Evolutionary conservation across 1,284 basidiomycete genomes (phyloP).

Genomic region (Abortiporus biennis): DNA sequence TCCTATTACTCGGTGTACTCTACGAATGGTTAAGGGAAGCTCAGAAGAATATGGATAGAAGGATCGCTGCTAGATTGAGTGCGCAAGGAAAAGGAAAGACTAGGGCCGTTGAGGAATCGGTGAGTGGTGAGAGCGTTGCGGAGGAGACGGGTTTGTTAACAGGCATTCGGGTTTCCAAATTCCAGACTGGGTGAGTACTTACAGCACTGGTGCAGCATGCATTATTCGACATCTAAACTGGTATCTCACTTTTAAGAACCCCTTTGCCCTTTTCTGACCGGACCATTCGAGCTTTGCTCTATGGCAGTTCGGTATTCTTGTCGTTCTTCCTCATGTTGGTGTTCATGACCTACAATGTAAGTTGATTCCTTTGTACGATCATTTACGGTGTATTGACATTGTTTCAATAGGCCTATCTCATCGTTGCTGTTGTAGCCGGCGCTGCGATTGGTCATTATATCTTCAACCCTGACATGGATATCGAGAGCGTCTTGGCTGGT

Average conservation of each 20-base stretch:
- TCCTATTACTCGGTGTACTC: conserved; percentile 59
- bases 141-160: conserved; percentile 53
- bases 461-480: conserved; percentile 54
- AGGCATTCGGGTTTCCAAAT: conserved; percentile 35
- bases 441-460: conserved; percentile 70
- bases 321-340: conserved; percentile 87
- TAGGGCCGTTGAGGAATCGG: conserved; percentile 20
- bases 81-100: conserved; percentile 40
- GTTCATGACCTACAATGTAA: conserved; percentile 84
- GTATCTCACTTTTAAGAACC: conserved; percentile 31
- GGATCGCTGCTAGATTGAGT: conserved; percentile 44
- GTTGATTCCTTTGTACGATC: conserved; percentile 17
- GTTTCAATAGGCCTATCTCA: conserved; percentile 65
- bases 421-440: conserved; percentile 66
- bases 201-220: too few relatives aligned
- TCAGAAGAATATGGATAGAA: conserved; percentile 49
- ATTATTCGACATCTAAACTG: too few relatives aligned
- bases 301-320: conserved; percentile 61
- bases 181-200: conserved; percentile 34
- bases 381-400: not conserved
- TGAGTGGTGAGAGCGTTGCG: conserved; percentile 36
- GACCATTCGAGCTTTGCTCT: conserved; percentile 52
- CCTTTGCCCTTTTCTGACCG: conserved; percentile 46
- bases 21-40: conserved; percentile 71
- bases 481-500: conserved; percentile 47